Conservation (phyloP, 2,329 filamentous ascomycete genomes). For the Hirsutella minnesotensis region DNA sequence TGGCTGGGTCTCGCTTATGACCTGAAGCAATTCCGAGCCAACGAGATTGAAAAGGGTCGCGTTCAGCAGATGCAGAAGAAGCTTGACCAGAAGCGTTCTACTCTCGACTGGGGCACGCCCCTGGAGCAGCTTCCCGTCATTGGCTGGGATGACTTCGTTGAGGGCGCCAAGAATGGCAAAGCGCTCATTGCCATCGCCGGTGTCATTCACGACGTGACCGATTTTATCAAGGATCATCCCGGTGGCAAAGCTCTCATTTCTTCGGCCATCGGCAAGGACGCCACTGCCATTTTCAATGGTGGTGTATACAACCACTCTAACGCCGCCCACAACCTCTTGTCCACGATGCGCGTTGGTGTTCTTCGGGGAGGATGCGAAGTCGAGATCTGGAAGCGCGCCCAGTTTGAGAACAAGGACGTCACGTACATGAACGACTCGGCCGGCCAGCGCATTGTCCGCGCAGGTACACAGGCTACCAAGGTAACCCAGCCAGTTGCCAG, state of each 20-base stretch:
- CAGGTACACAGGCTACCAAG: slow-evolving; percentile 76
- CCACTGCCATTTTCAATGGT: slow-evolving; percentile 84
- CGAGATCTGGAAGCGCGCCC: slow-evolving; percentile 84
- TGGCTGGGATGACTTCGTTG: slow-evolving; percentile 77
- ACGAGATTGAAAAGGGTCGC: slow-evolving; percentile 87
- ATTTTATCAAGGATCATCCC: slow-evolving; percentile 84
- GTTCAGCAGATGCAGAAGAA: slow-evolving; percentile 88
- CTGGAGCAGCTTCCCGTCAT: slow-evolving; percentile 78
- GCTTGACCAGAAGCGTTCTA: slow-evolving; percentile 73
- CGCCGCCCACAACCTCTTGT: slow-evolving; percentile 78
- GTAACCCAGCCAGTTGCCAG: slow-evolving; percentile 67
- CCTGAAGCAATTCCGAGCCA: slow-evolving; percentile 81
- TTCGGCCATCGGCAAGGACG: slow-evolving; percentile 75
- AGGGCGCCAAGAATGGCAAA: slow-evolving; percentile 63
- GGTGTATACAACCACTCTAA: slow-evolving; percentile 86
- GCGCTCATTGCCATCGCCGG: slow-evolving; percentile 68
- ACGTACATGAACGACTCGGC: slow-evolving; percentile 68
- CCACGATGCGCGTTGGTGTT: slow-evolving; percentile 79
- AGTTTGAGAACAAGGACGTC: slow-evolving; percentile 74
- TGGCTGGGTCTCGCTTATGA: slow-evolving; percentile 73
- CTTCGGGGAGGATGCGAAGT: slow-evolving; percentile 80
- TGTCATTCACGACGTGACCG: slow-evolving; percentile 73
- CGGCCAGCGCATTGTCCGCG: slow-evolving; percentile 74
- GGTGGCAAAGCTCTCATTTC: slow-evolving; percentile 80
- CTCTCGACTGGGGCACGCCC: slow-evolving; percentile 76